Evolutionary conservation across 257 asterid genomes (phyloP).

Genomic region (Eucommia ulmoides): DNA sequence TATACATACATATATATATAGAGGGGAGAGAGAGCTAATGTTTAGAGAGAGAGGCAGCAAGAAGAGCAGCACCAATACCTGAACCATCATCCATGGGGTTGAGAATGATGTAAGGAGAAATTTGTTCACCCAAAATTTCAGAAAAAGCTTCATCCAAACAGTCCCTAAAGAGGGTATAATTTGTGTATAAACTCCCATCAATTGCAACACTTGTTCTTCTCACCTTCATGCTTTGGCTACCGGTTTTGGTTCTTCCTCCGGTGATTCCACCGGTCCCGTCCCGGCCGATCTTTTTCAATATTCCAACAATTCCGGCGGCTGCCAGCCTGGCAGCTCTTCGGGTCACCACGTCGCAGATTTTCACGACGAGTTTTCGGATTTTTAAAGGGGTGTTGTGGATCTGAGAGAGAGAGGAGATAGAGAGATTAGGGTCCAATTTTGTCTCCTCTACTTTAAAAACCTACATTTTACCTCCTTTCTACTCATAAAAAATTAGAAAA

Average conservation of each 20-base stretch:
- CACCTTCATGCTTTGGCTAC: slow-evolving; percentile 25
- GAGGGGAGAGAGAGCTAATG: too few relatives aligned
- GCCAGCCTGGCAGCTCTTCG: slow-evolving; percentile 81
- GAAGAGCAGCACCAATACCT: slow-evolving; percentile 78
- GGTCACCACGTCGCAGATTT: slow-evolving; percentile 69
- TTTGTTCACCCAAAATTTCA: slow-evolving; percentile 57
- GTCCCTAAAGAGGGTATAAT: slow-evolving; percentile 55
- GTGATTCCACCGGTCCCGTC: slow-evolving; percentile 53
- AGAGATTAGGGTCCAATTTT: too few relatives aligned
- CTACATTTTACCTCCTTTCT: too few relatives aligned
- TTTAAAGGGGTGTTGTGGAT: slow-evolving; percentile 44
- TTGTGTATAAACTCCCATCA: slow-evolving; percentile 65
- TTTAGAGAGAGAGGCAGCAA: slow-evolving; percentile 79
- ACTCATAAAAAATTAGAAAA: too few relatives aligned
- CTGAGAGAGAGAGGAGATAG: too few relatives aligned
- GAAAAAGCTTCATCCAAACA: slow-evolving; percentile 62
- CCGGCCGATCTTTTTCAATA: slow-evolving; percentile 76
- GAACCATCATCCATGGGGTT: slow-evolving; percentile 65
- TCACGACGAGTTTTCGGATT: slow-evolving; percentile 65
- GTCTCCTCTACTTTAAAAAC: too few relatives aligned
- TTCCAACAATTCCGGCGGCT: slow-evolving; percentile 86
- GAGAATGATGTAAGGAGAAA: slow-evolving; percentile 45
- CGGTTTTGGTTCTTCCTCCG: slow-evolving; percentile 29
- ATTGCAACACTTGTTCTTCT: slow-evolving; percentile 70
- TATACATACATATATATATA: too few relatives aligned